A percentile compares a stretch with the other conserved stretches of the same genome.
Evolutionary conservation across 2,329 filamentous ascomycete genomes (phyloP).

Genomic region (Pseudogymnoascus verrucosus): DNA sequence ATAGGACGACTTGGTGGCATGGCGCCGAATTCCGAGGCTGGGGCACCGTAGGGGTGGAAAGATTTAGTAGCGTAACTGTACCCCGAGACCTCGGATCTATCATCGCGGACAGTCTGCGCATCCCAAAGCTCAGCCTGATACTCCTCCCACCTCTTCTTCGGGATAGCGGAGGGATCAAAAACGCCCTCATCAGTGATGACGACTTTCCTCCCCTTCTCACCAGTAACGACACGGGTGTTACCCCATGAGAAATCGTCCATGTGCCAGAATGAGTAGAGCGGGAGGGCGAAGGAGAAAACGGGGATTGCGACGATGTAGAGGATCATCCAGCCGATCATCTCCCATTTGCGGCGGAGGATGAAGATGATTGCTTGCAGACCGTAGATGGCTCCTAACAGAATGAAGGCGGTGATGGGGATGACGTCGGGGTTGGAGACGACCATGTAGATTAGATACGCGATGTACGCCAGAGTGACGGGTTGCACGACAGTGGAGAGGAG

Average conservation of each 20-base stretch:
- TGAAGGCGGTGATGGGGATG: slow-evolving; percentile 77
- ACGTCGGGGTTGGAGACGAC: slow-evolving; percentile 53
- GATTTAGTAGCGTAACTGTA: slow-evolving; percentile 90
- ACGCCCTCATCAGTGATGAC: slow-evolving; percentile 96
- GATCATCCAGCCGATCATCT: slow-evolving; percentile 98
- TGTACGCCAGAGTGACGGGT: slow-evolving; percentile 78
- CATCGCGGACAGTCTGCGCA: slow-evolving; percentile 65
- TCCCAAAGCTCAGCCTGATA: slow-evolving; percentile 99
- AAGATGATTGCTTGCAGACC: slow-evolving; percentile 95
- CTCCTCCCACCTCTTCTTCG: slow-evolving; percentile 98
- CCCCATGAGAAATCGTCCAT: slow-evolving; percentile 99
- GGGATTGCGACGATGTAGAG: slow-evolving; percentile 96
- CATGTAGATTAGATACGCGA: slow-evolving; percentile 79
- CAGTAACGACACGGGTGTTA: slow-evolving; percentile 94
- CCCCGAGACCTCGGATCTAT: slow-evolving; percentile 81
- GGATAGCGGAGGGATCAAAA: slow-evolving; percentile 87
- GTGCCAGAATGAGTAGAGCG: slow-evolving; percentile 98
- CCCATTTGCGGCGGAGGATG: slow-evolving; percentile 94
- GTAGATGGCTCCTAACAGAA: slow-evolving; percentile 85
- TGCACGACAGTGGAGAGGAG: slow-evolving; percentile 87
- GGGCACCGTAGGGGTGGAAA: slow-evolving; percentile 44
- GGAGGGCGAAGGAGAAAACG: slow-evolving; percentile 83
- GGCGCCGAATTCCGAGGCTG: slow-evolving; percentile 57
- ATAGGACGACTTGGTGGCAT: slow-evolving; percentile 46
- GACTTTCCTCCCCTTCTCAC: slow-evolving; percentile 86